Base-by-base conservation (phyloP, 306 rosid genomes). In the Cucumis cinereus region DNA sequence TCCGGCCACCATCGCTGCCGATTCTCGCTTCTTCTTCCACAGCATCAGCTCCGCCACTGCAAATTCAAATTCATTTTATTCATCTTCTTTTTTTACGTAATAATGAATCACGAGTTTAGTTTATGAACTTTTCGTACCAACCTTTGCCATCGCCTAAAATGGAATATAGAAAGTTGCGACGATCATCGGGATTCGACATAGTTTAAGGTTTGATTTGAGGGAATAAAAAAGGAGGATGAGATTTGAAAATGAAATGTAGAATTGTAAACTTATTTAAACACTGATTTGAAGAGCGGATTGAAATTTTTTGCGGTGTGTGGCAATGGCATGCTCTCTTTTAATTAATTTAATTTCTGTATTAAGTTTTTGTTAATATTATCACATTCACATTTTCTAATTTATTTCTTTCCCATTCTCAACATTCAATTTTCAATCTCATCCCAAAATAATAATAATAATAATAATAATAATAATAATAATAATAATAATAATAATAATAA, bases 1-100 rank as follows among this genome's bases (percentile, higher is more conserved):
- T 47, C 88, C 93, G 15, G 52, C 77, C 14, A 85, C 77, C 47
- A 84, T 74, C 76, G 73, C 75, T 23, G 82, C 89, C 4, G 94
- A 80, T 79, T 73, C 7, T 68, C 9, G 78, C 88, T 75, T 88
- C 76, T 92, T 74, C 85, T 73, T 85, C 98, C 96, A 89, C 50
- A 86, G 41, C 68, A 92, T 47, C 61, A 89, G 36, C 77, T 90
- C 91, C 45, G 92, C 90, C 56, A 47, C 75, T 70, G 41, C 40
- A 47, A 47, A 16, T 28, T 61, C n/a, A 60, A 60, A 60, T 60
- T 2, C 30, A 26, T 47, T 43, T 41, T 26, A 26, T 26, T 10
- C 47, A 41, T 41, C 30, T 36, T 8, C 5, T 6, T 4, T 4
- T 35, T 35, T 40, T 40, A 40, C 10, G 0, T 8, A 41, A 13